phyloP scores from a whole-genome alignment of 2,329 filamentous ascomycete genomes.

The Sporothrix humicola region DNA sequence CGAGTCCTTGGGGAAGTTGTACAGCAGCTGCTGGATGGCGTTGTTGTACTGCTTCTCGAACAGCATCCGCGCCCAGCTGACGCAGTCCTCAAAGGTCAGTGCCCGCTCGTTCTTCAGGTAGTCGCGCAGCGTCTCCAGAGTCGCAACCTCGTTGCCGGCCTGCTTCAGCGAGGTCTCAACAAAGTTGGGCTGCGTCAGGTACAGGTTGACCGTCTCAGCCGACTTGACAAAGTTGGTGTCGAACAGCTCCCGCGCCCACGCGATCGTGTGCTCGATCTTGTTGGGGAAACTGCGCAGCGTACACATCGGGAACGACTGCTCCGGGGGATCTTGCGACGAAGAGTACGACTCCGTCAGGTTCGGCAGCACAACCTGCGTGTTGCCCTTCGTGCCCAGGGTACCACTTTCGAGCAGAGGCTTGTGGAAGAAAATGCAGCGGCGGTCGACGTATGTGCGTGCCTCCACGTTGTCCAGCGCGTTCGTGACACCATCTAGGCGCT shows the following conservation, averaged over 20 bases:
- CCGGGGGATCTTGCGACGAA: conserved; percentile 89
- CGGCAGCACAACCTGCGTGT: conserved; percentile 94
- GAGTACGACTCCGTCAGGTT: conserved; percentile 95
- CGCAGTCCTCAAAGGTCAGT: conserved; percentile 91
- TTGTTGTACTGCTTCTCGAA: conserved; percentile 99
- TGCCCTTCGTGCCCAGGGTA: conserved; percentile 98
- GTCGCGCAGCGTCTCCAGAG: conserved; percentile 85
- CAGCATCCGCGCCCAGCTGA: conserved; percentile 89
- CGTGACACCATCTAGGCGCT: conserved; percentile 83
- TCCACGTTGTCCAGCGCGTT: conserved; percentile 98
- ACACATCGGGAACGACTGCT: conserved; percentile 99
- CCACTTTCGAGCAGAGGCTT: conserved; percentile 96
- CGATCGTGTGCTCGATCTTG: conserved; percentile 97
- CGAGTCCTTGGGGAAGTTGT: conserved; percentile 96
- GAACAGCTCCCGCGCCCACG: conserved; percentile 96
- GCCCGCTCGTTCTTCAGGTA: conserved; percentile 92
- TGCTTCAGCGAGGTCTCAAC: conserved; percentile 86
- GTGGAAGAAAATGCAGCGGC: conserved; percentile 96
- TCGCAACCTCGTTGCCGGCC: conserved; percentile 92
- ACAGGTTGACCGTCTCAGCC: conserved; percentile 91
- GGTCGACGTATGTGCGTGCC: conserved; percentile 93
- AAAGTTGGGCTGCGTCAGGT: conserved; percentile 90
- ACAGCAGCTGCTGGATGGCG: conserved; percentile 90
- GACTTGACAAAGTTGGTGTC: conserved; percentile 93
- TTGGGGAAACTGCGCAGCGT: conserved; percentile 97